These are phyloP conservation scores for Acer negundo DNA, from an alignment of 345 rosid species.

Conservation along the genomic window DNA sequence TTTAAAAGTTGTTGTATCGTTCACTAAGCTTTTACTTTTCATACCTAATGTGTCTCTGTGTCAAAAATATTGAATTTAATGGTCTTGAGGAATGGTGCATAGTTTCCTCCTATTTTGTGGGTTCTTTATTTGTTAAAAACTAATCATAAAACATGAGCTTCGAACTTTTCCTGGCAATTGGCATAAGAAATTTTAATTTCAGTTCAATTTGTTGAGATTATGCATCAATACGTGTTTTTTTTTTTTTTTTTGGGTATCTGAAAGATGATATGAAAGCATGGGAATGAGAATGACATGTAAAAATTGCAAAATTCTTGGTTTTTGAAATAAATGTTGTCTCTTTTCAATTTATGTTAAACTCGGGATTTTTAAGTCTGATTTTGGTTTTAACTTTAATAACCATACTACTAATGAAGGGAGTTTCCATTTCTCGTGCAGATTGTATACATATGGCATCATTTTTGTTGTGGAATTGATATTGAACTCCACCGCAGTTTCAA, in stretches of 20 bases:
- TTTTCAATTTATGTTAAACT: not conserved
- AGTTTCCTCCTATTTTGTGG: too few relatives aligned
- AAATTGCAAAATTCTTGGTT: not conserved
- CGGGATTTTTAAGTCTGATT: not conserved
- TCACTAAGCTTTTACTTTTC: too few relatives aligned
- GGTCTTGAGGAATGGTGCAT: too few relatives aligned
- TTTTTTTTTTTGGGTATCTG: too few relatives aligned
- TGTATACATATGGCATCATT: not conserved
- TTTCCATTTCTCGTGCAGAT: slow-evolving; percentile 1
- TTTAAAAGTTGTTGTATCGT: too few relatives aligned
- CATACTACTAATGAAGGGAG: not conserved
- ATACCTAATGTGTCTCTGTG: too few relatives aligned
- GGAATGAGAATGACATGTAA: too few relatives aligned
- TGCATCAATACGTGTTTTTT: not conserved
- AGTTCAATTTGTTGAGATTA: not conserved
- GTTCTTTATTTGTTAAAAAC: not conserved
- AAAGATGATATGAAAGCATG: too few relatives aligned
- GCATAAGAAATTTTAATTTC: not conserved
- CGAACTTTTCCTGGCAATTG: not conserved
- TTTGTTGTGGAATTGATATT: not conserved
- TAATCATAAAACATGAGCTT: not conserved
- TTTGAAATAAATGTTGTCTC: not conserved
- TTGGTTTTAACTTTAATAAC: not conserved
- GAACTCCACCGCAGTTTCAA: slow-evolving; percentile 11
- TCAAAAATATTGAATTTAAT: too few relatives aligned